Evolutionary conservation across 345 rosid species (phyloP).

Genomic region (Dipteronia sinensis): DNA sequence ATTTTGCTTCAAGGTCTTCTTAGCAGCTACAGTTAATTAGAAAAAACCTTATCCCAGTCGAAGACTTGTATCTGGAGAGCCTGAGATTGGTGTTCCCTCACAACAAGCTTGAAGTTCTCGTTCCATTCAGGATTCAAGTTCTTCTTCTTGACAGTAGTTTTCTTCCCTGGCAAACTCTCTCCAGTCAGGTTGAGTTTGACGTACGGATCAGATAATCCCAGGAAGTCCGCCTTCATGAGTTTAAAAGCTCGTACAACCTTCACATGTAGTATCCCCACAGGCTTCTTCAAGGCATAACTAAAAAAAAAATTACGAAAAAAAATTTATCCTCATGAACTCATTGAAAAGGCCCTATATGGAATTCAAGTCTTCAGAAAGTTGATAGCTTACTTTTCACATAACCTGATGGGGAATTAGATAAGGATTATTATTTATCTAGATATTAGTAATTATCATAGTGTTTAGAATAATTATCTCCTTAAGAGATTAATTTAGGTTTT

Average conservation of each 20-base stretch:
- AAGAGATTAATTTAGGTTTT: no score
- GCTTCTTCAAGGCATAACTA: conserved; percentile 65
- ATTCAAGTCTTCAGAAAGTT: neutral
- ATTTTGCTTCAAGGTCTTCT: neutral
- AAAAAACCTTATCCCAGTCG: conserved; percentile 81
- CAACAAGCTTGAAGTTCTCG: conserved; percentile 68
- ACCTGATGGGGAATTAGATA: no score
- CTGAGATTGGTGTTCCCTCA: conserved; percentile 66
- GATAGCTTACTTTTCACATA: neutral
- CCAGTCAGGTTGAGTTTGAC: conserved; percentile 65
- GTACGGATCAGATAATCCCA: conserved; percentile 79
- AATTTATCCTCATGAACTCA: neutral
- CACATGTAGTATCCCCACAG: conserved; percentile 74
- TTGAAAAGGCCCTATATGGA: neutral
- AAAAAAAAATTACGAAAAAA: conserved; percentile 10
- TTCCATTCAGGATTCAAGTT: conserved; percentile 85
- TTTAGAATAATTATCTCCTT: no score
- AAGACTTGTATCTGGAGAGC: conserved; percentile 66
- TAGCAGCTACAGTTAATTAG: neutral
- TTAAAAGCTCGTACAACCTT: conserved; percentile 63
- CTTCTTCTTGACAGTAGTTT: conserved; percentile 70
- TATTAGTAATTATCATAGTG: no score
- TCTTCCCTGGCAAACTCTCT: conserved; percentile 65
- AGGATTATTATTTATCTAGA: no score
- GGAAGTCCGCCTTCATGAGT: conserved; percentile 62